Conservation (phyloP, 768 basidiomycete species). For the Lactarius evosmus region DNA sequence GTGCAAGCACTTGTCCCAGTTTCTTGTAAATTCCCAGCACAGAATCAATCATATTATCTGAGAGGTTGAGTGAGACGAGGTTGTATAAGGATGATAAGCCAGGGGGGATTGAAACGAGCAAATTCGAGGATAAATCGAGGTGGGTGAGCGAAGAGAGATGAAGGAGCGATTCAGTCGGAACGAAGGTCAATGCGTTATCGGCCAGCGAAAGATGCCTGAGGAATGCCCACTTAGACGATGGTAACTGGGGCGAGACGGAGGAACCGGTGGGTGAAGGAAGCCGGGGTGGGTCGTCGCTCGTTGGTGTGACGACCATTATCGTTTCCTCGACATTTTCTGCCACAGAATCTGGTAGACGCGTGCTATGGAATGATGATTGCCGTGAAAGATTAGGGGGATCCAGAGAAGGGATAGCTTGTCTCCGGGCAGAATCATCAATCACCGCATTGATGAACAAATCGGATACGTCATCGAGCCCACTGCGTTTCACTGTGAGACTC, state of each 20-base stretch:
- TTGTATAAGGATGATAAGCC: constrained; percentile 72
- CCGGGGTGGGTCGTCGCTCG: constrained; percentile 27
- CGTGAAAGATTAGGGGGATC: constrained; percentile 40
- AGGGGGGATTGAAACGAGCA: constrained; percentile 82
- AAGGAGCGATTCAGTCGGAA: constrained; percentile 63
- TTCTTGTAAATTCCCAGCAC: constrained; percentile 83
- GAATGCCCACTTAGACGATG: constrained; percentile 67
- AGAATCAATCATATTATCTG: constrained; percentile 97
- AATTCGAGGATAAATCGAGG: constrained; percentile 87
- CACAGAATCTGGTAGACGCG: constrained; percentile 55
- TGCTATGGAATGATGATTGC: constrained; percentile 47
- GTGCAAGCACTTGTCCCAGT: constrained; percentile 68
- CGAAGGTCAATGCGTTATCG: constrained; percentile 77
- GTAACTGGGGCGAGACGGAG: constrained; percentile 40
- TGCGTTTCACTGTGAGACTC: constrained; percentile 72
- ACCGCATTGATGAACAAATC: constrained; percentile 77
- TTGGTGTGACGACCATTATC: constrained; percentile 10
- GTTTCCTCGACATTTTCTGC: constrained; percentile 47
- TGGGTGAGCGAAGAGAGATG: constrained; percentile 73
- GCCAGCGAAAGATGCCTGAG: constrained; percentile 73
- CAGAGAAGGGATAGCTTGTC: constrained; percentile 50
- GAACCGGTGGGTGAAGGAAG: constrained; percentile 27
- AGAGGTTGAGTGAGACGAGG: constrained; percentile 88
- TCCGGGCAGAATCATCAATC: constrained; percentile 66
- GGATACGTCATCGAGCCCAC: constrained; percentile 77